A percentile compares a stretch with the other conserved stretches of the same genome.
phyloP scores from a whole-genome alignment of 495 filamentous ascomycete species.

The Daldinia grandis region DNA sequence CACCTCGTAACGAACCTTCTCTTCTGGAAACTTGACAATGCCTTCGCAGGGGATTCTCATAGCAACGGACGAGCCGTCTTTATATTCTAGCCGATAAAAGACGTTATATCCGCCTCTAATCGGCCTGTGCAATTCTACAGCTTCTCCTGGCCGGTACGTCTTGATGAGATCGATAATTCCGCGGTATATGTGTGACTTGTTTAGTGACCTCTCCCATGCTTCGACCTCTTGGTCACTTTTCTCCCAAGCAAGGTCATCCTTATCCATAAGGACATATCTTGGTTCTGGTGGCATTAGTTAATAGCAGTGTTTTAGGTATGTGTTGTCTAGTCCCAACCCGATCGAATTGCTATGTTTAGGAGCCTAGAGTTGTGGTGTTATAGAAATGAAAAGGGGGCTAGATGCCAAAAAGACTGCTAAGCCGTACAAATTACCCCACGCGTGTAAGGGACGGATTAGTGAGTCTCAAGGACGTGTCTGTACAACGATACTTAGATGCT shows the following conservation, averaged over 20 bases:
- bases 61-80: slow-evolving; percentile 36
- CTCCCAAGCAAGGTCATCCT: slow-evolving; percentile 46
- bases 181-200: background rate
- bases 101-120: slow-evolving; percentile 44
- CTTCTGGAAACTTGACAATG: slow-evolving; percentile 10
- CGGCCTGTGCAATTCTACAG: slow-evolving; percentile 8
- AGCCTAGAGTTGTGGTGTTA: background rate
- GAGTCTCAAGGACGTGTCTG: background rate
- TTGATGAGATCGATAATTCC: background rate
- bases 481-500: too few species aligned
- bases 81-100: slow-evolving; percentile 41
- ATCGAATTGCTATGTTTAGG: background rate
- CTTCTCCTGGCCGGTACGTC: slow-evolving; percentile 5
- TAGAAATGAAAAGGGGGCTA: background rate
- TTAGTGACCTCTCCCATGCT: slow-evolving; percentile 37
- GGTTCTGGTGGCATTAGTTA: slow-evolving; percentile 7
- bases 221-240: slow-evolving; percentile 35
- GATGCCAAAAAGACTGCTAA: background rate
- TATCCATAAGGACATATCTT: slow-evolving; percentile 16
- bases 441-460: background rate
- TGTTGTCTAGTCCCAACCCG: background rate
- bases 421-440: background rate
- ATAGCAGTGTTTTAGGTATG: background rate
- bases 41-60: slow-evolving; percentile 29
- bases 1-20: slow-evolving; percentile 43